Conservation (phyloP, 306 rosid species). For the Citrullus colocynthis region DNA sequence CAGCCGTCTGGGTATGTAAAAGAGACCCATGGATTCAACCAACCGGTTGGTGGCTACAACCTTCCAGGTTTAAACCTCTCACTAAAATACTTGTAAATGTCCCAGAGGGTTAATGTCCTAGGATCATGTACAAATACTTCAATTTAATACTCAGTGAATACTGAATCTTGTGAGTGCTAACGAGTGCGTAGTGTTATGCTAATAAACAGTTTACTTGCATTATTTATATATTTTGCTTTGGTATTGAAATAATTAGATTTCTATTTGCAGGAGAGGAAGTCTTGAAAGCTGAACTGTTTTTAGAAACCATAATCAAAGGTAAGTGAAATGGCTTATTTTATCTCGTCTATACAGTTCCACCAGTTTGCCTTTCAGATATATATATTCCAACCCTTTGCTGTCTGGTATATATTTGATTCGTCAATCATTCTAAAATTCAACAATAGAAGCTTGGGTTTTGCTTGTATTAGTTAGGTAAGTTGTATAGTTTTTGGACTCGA, state of each 20-base stretch:
- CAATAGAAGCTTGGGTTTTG: background rate
- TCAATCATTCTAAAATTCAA: background rate
- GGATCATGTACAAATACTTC: background rate
- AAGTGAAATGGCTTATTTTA: background rate
- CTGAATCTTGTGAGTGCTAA: background rate
- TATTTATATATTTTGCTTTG: background rate
- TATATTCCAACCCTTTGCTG: background rate
- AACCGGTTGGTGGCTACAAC: background rate
- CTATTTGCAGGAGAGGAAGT: constrained; percentile 50
- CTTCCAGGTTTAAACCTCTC: background rate
- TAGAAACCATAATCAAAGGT: constrained; percentile 84
- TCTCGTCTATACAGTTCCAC: background rate
- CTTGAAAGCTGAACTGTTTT: constrained; percentile 71
- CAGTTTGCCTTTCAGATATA: background rate
- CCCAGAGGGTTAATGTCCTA: background rate
- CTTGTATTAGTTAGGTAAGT: background rate
- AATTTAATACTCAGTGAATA: background rate
- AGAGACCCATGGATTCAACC: background rate
- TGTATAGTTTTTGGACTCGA: background rate
- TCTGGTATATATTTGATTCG: background rate
- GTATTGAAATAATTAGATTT: background rate
- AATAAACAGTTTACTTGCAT: background rate
- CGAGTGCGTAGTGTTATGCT: background rate
- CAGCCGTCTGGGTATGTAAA: background rate
- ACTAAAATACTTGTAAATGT: background rate